Evolutionary conservation across 2,329 filamentous ascomycete genomes (phyloP).

Genomic region (Sclerotinia borealis): DNA sequence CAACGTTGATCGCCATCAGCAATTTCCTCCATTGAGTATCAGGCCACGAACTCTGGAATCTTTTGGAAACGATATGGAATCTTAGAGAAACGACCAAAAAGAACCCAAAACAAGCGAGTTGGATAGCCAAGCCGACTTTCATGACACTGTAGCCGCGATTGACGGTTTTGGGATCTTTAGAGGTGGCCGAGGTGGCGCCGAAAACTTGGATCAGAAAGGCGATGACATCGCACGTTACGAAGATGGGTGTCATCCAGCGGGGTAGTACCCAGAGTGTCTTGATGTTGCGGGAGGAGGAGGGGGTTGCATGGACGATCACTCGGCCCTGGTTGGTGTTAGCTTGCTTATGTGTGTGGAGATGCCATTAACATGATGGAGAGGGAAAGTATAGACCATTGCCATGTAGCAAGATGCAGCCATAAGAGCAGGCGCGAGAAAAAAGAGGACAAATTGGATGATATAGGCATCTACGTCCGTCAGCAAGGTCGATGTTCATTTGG

Average conservation of each 20-base stretch:
- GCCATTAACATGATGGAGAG: neutral
- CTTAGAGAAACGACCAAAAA: slow-evolving; percentile 38
- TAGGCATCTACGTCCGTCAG: slow-evolving; percentile 19
- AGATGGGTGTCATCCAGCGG: slow-evolving; percentile 40
- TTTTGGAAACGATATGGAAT: slow-evolving; percentile 34
- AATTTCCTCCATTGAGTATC: slow-evolving; percentile 37
- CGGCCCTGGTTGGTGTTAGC: slow-evolving; percentile 30
- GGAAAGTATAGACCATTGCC: slow-evolving; percentile 28
- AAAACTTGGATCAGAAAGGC: slow-evolving; percentile 40
- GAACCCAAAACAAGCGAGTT: slow-evolving; percentile 37
- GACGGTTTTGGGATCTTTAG: slow-evolving; percentile 37
- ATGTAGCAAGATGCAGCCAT: slow-evolving; percentile 47
- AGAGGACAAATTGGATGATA: slow-evolving; percentile 34
- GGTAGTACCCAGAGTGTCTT: slow-evolving; percentile 35
- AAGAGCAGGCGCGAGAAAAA: slow-evolving; percentile 44
- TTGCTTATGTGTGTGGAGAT: slow-evolving; percentile 21
- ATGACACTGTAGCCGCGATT: slow-evolving; percentile 37
- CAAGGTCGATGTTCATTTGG: neutral
- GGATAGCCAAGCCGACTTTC: slow-evolving; percentile 38
- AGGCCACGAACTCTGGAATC: slow-evolving; percentile 24
- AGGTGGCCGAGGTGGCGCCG: slow-evolving; percentile 39
- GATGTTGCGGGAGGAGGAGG: slow-evolving; percentile 31
- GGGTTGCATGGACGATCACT: slow-evolving; percentile 38
- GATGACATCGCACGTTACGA: slow-evolving; percentile 41
- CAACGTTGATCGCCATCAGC: slow-evolving; percentile 38